A percentile compares a stretch with the other conserved stretches of the same genome.
phyloP scores from a whole-genome alignment of 1,284 basidiomycete genomes.

The Trichosporon sp. region DNA sequence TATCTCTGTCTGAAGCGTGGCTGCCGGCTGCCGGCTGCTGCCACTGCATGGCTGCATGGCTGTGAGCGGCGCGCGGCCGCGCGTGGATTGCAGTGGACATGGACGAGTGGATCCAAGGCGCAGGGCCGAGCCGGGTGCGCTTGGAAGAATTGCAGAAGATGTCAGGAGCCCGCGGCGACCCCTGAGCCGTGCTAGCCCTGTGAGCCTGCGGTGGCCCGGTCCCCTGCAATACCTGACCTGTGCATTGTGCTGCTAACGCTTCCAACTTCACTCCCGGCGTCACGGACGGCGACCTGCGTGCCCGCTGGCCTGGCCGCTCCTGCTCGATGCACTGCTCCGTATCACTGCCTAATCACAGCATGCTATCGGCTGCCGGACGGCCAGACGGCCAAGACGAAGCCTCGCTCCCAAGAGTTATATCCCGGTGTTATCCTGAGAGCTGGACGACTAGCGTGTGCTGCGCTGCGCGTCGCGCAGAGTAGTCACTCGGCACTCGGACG shows the following conservation, averaged over 20 bases:
- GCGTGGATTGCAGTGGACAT: background rate
- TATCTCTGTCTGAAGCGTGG: background rate
- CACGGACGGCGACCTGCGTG: background rate
- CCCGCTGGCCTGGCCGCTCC: too few relatives aligned
- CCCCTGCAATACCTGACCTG: background rate
- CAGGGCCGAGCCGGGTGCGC: background rate
- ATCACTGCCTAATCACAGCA: background rate
- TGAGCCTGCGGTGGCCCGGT: background rate
- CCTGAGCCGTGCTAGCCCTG: background rate
- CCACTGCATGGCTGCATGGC: background rate
- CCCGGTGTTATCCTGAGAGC: background rate
- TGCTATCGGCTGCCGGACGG: background rate
- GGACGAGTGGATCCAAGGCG: background rate
- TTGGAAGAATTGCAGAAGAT: background rate
- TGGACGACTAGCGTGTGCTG: too few relatives aligned
- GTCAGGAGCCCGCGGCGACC: background rate
- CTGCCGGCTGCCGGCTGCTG: background rate
- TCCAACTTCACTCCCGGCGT: background rate
- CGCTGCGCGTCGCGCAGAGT: background rate
- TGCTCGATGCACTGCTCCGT: background rate
- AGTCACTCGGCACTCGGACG: background rate
- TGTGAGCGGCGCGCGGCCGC: background rate
- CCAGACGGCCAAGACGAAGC: background rate
- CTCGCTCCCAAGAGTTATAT: background rate
- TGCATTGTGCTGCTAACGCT: background rate